Percentiles rank a stretch among this genome's conserved stretches.
Evolutionary conservation across 2,329 filamentous ascomycete species (phyloP).

Genomic region (Colletotrichum costaricense): DNA sequence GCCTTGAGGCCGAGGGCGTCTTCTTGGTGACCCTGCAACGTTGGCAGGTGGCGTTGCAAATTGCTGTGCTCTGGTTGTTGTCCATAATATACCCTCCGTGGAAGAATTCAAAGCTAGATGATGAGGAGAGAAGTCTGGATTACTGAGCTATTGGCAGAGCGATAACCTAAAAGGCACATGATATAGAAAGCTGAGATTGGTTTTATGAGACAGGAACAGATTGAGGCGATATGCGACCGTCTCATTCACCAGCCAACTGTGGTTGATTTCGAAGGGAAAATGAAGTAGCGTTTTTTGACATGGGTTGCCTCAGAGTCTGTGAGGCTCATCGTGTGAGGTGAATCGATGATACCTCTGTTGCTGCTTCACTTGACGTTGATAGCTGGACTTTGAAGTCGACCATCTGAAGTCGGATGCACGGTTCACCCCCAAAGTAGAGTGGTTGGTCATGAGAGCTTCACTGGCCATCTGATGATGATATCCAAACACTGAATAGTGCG

Average conservation of each 20-base stretch:
- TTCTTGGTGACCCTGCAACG: no score
- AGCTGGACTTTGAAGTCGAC: background rate
- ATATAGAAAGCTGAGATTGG: background rate
- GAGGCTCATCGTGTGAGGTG: background rate
- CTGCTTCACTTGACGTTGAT: background rate
- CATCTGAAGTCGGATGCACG: background rate
- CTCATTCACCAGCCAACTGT: no score
- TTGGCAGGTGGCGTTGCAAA: no score
- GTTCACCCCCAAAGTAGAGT: background rate
- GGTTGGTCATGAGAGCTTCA: background rate
- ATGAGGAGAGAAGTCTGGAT: no score
- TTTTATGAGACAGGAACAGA: background rate
- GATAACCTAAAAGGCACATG: no score
- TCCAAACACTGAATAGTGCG: background rate
- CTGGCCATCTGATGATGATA: background rate
- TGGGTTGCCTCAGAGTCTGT: background rate
- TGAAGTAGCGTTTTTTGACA: background rate
- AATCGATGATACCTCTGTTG: background rate
- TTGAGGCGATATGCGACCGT: background rate
- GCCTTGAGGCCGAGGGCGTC: no score
- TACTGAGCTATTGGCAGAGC: no score
- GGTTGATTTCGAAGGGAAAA: background rate
- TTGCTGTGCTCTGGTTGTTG: no score
- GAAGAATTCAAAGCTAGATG: no score
- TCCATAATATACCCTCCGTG: no score